A percentile compares a stretch with the other conserved stretches of the same genome.
Conservation (phyloP, 2,329 filamentous ascomycete species). For the Fusarium sp. region DNA sequence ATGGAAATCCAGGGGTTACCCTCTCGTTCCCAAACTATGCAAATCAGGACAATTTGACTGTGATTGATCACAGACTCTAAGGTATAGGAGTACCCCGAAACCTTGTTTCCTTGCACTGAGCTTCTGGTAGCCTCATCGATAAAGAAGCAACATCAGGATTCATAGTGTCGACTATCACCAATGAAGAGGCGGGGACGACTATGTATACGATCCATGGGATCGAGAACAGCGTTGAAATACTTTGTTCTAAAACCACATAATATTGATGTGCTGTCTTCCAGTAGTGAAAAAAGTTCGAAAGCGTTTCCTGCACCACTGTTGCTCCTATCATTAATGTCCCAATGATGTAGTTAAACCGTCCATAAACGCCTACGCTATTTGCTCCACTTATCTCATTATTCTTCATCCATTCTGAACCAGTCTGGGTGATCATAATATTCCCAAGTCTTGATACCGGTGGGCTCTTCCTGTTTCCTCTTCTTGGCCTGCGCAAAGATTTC, state of each 20-base stretch:
- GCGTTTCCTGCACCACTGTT: neutral
- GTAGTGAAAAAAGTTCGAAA: neutral
- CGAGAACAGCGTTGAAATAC: no score
- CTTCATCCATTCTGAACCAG: conserved; percentile 58
- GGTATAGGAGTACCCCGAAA: neutral
- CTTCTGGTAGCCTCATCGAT: neutral
- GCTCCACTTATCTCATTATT: conserved; percentile 13
- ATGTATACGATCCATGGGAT: neutral
- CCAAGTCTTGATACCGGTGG: conserved; percentile 68
- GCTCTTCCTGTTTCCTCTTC: conserved; percentile 63
- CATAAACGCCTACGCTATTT: conserved; percentile 1
- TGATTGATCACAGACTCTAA: neutral
- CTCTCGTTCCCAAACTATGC: neutral
- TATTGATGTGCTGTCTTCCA: neutral
- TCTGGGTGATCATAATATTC: conserved; percentile 66
- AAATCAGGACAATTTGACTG: neutral
- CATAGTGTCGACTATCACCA: neutral
- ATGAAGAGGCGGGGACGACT: neutral
- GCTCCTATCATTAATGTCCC: neutral
- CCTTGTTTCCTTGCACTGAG: neutral
- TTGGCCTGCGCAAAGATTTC: conserved; percentile 62
- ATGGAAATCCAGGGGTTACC: neutral
- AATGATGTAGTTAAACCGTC: neutral
- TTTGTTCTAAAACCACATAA: neutral
- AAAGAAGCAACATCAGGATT: neutral